These are phyloP conservation scores for Mytilinidion resinicola DNA, from an alignment of 495 filamentous ascomycete species.

Conservation along the genomic window DNA sequence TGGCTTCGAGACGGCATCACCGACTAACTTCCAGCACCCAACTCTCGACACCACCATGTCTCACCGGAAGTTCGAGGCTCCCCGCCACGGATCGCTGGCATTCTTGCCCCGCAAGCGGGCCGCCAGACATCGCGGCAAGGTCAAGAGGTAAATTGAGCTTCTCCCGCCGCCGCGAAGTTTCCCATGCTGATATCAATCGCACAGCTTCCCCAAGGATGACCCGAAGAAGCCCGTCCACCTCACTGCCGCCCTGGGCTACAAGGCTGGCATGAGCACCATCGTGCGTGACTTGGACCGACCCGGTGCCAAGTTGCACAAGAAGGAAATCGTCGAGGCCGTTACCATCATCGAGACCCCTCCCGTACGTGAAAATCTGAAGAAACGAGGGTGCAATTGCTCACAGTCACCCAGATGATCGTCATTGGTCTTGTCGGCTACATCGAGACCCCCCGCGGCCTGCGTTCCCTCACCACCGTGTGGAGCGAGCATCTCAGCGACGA, in stretches of 20 bases:
- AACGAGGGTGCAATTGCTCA: constrained; percentile 40
- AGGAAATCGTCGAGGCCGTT: constrained; percentile 99
- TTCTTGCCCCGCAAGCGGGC: constrained; percentile 97
- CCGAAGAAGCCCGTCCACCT: constrained; percentile 98
- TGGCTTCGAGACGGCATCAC: constrained; percentile 2
- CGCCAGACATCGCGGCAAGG: constrained; percentile 92
- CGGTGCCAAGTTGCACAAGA: constrained; percentile 99
- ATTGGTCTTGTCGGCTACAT: constrained; percentile 99
- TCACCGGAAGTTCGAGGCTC: constrained; percentile 58
- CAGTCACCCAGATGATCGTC: constrained; percentile 79
- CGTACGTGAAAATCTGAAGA: constrained; percentile 54
- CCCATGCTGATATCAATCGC: constrained; percentile 14
- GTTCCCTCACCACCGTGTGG: constrained; percentile 99
- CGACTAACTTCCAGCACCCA: constrained; percentile 23
- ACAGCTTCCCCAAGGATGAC: constrained; percentile 99
- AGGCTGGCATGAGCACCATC: constrained; percentile 99
- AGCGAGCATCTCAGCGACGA: constrained; percentile 98
- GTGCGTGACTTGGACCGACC: constrained; percentile 99
- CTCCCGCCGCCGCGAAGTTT: background rate
- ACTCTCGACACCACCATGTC: constrained; percentile 26
- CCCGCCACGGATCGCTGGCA: constrained; percentile 96
- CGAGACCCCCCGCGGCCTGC: constrained; percentile 98
- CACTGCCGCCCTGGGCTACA: constrained; percentile 98
- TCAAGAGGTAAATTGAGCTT: constrained; percentile 71
- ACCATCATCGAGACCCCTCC: constrained; percentile 99